Evolutionary conservation across 768 basidiomycete genomes (phyloP).

Genomic region (Amanita exitialis): DNA sequence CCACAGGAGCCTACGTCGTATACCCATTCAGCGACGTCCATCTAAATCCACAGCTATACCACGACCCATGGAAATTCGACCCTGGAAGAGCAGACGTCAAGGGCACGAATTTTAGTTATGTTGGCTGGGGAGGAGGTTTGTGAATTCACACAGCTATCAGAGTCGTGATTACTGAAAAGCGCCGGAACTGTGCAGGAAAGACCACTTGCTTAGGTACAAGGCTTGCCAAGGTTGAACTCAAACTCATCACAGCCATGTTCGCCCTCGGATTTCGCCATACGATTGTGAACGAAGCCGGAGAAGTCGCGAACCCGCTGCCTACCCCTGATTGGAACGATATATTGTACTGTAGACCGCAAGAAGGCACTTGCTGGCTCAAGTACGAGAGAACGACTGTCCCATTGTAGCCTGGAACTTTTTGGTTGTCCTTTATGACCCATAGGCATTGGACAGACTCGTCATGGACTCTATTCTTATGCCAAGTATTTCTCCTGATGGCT

Average conservation of each 20-base stretch:
- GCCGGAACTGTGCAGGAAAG: slow-evolving; percentile 35
- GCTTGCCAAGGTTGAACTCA: slow-evolving; percentile 65
- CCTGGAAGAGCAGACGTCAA: slow-evolving; percentile 40
- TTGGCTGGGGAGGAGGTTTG: slow-evolving; percentile 78
- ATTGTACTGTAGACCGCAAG: slow-evolving; percentile 52
- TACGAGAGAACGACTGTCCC: slow-evolving; percentile 30
- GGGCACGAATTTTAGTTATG: slow-evolving; percentile 44
- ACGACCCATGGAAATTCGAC: slow-evolving; percentile 73
- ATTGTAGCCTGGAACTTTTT: slow-evolving; percentile 17
- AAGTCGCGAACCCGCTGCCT: slow-evolving; percentile 32
- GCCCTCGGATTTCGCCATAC: slow-evolving; percentile 52
- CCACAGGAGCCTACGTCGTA: slow-evolving; percentile 65
- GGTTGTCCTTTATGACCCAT: neutral
- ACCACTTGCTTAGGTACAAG: slow-evolving; percentile 65
- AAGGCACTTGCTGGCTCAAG: slow-evolving; percentile 42
- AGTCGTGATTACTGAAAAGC: slow-evolving; percentile 6
- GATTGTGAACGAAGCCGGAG: slow-evolving; percentile 45
- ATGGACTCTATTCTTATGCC: neutral
- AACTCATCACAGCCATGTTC: slow-evolving; percentile 59
- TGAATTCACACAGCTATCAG: slow-evolving; percentile 12
- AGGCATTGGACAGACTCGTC: neutral
- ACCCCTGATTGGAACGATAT: slow-evolving; percentile 75
- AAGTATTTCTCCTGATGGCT: neutral
- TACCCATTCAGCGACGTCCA: slow-evolving; percentile 79
- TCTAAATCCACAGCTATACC: slow-evolving; percentile 60